Base-by-base conservation (phyloP, 2,329 filamentous ascomycete species). In the Cryphonectria naterciae region DNA sequence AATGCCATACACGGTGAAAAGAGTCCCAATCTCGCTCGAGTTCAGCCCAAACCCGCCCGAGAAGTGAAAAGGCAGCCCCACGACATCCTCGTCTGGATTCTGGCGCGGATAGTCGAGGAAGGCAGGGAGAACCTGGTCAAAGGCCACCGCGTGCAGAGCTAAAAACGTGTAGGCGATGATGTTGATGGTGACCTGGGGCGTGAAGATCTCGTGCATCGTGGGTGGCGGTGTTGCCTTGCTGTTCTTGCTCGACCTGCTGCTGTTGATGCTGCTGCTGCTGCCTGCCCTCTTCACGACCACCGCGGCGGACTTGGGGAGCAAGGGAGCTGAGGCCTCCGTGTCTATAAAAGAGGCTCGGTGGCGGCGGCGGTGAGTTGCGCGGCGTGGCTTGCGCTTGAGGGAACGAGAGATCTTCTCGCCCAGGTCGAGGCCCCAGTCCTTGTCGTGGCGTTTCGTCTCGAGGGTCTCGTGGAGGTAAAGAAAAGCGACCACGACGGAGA, bases 391-490 rank as follows among this genome's bases (percentile, higher is more conserved):
- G 58, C 77, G 72, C 65, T 77, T 72, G 68, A 80, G 78, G 5
- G 77, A 58, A 54, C 77, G 74, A 2, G 83, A 83, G 41, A 98
- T 81, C 67, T 89, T 89, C 67, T 90, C 83, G 2, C 95, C 95
- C 0, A 97, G 82, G 2, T 89, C 79, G 4, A 96, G 81, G 2
- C 95, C 95, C 83, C 92, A 93, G 79, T 98, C 95, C 25, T 83
- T 86, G 5, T 86, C 82, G 70, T 92, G 81, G 64, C 88, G 90
- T 76, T 91, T 93, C 22, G 88, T 88, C 52, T 91, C 91, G 1
- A 97, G 84, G 0, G 96, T 97, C 87, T 99, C 95, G 83, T 90
- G 87, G 15, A 98, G 86, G 77, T 97, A 99, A 1, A 98, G 81
- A 17, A 90, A 83, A 0, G 93, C 95, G 10, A 88, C 91, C 0